Evolutionary conservation across 176 grass and related monocot genomes (phyloP).

Genomic region (Oryza meyeriana): DNA sequence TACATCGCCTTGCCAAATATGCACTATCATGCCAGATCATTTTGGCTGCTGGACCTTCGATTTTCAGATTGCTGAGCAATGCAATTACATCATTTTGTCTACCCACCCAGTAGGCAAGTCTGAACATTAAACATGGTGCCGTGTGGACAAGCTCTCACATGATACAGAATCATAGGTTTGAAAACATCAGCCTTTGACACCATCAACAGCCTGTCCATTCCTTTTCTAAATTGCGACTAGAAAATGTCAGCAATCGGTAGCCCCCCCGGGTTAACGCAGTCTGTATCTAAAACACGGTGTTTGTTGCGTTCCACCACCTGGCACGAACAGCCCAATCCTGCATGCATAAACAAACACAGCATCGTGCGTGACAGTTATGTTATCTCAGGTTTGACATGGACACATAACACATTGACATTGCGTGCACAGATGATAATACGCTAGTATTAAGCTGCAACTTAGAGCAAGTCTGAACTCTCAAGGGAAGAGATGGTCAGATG

Average conservation of each 20-base stretch:
- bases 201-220: background rate
- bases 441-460: background rate
- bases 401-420: background rate
- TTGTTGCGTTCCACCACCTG: constrained; percentile 1
- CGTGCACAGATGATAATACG: background rate
- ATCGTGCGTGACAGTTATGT: constrained; percentile 33
- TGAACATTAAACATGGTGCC: background rate
- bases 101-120: background rate
- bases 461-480: background rate
- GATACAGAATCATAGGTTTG: background rate
- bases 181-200: background rate
- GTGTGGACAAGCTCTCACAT: background rate
- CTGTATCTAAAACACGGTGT: constrained; percentile 10
- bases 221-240: background rate
- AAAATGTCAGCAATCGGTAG: background rate
- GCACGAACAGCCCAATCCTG: background rate
- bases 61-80: background rate
- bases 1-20: background rate
- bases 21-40: background rate
- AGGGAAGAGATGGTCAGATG: background rate
- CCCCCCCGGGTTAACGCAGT: background rate
- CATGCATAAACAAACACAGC: background rate
- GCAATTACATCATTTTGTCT: background rate
- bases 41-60: background rate
- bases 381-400: constrained; percentile 21